These are phyloP conservation scores for Lasiosphaeria miniovina DNA, from an alignment of 495 filamentous ascomycete species.

Conservation along the genomic window DNA sequence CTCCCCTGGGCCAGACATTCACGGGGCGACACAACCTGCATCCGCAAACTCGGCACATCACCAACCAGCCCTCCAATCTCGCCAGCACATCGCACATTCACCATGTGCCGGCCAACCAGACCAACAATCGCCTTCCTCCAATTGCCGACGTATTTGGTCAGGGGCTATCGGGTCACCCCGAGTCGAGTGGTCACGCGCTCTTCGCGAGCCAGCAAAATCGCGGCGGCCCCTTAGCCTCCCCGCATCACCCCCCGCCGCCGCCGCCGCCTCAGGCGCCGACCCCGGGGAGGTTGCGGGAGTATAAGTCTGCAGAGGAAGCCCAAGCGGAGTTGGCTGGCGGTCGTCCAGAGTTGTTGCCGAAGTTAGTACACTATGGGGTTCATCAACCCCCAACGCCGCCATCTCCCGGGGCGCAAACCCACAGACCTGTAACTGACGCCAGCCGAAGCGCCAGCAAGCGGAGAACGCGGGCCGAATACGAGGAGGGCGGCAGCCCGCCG, in stretches of 20 bases:
- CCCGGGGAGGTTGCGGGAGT: constrained; percentile 71
- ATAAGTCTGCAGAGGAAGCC: constrained; percentile 92
- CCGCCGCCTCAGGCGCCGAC: constrained; percentile 35
- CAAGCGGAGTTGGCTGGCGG: constrained; percentile 87
- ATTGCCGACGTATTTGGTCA: constrained; percentile 91
- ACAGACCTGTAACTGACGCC: constrained; percentile 34
- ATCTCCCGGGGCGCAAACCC: constrained; percentile 58
- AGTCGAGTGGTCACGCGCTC: constrained; percentile 67
- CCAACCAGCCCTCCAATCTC: constrained; percentile 81
- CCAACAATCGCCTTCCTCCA: constrained; percentile 87
- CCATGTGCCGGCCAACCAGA: constrained; percentile 83
- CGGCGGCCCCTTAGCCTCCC: constrained; percentile 53
- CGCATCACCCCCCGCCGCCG: constrained; percentile 23
- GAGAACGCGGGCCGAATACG: constrained; percentile 82
- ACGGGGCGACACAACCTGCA: constrained; percentile 84
- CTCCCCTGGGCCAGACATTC: constrained; percentile 92
- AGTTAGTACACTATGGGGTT: constrained; percentile 91
- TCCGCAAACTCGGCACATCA: constrained; percentile 75
- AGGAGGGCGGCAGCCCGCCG: constrained; percentile 79
- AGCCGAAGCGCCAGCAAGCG: constrained; percentile 56
- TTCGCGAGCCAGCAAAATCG: constrained; percentile 31
- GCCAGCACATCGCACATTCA: constrained; percentile 89
- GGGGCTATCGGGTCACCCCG: constrained; percentile 68
- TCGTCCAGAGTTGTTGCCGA: constrained; percentile 84
- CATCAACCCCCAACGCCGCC: constrained; percentile 90